phyloP scores from a whole-genome alignment of 2,329 filamentous ascomycete genomes.

The Exophiala sp. region DNA sequence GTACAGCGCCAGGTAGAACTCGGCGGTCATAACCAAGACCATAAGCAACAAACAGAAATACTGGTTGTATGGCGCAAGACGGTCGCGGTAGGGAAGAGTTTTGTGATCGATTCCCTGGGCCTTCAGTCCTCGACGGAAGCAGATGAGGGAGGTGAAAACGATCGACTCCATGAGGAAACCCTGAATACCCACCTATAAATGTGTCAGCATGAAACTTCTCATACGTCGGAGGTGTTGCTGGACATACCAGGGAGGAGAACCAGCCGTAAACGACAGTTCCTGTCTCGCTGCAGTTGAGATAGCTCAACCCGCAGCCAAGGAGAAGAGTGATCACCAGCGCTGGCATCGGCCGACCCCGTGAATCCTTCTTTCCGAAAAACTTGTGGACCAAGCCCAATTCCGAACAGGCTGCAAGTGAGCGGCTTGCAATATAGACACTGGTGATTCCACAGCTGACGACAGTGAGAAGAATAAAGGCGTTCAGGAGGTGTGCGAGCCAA shows the following conservation, averaged over 20 bases:
- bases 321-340: constrained; percentile 64
- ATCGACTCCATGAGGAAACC: too few relatives aligned
- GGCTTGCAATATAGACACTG: constrained; percentile 44
- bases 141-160: background rate
- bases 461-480: constrained; percentile 34
- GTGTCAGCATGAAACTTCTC: too few relatives aligned
- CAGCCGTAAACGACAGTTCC: constrained; percentile 46
- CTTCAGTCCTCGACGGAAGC: background rate
- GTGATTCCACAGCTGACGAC: constrained; percentile 40
- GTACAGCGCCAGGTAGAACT: background rate
- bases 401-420: constrained; percentile 54
- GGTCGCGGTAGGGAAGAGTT: background rate
- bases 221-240: background rate
- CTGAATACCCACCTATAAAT: too few relatives aligned
- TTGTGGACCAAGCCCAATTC: constrained; percentile 42
- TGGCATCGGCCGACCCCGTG: constrained; percentile 44
- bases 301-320: constrained; percentile 55
- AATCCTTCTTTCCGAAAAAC: constrained; percentile 44
- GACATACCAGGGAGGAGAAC: constrained; percentile 41
- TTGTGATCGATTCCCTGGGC: background rate
- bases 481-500: background rate
- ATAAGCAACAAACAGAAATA: background rate
- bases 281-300: constrained; percentile 43
- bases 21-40: background rate
- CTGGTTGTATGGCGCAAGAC: background rate